Conservation (phyloP, 2,329 filamentous ascomycete genomes). For the Colletotrichum lupini region DNA sequence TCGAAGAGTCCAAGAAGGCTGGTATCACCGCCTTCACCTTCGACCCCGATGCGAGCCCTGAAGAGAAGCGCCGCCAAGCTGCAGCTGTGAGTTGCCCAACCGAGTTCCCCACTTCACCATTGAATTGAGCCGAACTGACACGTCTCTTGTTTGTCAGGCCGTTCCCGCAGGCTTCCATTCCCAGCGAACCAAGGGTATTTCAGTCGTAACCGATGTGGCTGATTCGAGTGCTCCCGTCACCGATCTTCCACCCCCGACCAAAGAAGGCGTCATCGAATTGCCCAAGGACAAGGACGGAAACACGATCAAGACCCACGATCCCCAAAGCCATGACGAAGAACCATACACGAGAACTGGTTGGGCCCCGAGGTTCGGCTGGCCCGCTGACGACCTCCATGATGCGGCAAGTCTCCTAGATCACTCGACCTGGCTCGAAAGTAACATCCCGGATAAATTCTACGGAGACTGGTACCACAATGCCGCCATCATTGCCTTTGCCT, state of each 20-base stretch:
- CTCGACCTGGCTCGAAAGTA: constrained; percentile 85
- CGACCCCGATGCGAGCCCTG: constrained; percentile 83
- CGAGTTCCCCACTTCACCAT: background rate
- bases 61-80: constrained; percentile 86
- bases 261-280: constrained; percentile 72
- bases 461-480: constrained; percentile 99
- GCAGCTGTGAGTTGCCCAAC: constrained; percentile 70
- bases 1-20: constrained; percentile 81
- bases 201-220: constrained; percentile 79
- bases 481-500: constrained; percentile 93
- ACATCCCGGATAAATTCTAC: constrained; percentile 89
- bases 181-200: constrained; percentile 71
- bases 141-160: constrained; percentile 53
- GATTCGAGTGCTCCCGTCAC: constrained; percentile 76
- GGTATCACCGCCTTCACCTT: constrained; percentile 87
- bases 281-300: constrained; percentile 61
- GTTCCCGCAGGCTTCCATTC: constrained; percentile 74
- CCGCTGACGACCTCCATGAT: constrained; percentile 64
- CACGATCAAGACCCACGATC: constrained; percentile 59
- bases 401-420: constrained; percentile 84
- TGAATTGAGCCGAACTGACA: constrained; percentile 29
- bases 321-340: constrained; percentile 64
- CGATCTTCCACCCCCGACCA: constrained; percentile 81
- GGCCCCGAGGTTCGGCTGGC: constrained; percentile 86
- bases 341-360: constrained; percentile 75